phyloP scores from a whole-genome alignment of 768 basidiomycete genomes.

The Hypholoma sublateritium region DNA sequence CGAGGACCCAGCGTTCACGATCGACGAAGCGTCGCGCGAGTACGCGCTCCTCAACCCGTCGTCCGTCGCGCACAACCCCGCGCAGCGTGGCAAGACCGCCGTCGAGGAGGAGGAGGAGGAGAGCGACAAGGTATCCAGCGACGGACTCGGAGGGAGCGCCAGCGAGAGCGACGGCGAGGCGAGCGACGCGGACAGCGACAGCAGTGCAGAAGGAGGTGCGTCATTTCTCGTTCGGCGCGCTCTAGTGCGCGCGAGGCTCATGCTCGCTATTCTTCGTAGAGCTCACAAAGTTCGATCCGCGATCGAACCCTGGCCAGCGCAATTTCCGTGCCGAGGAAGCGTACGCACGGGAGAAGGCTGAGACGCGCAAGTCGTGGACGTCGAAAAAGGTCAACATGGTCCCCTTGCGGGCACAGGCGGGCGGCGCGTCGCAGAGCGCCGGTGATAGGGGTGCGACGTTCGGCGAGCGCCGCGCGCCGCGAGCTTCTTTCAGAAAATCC shows the following conservation, averaged over 20 bases:
- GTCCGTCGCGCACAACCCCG: constrained; percentile 54
- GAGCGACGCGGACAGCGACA: constrained; percentile 32
- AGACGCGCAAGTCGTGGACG: constrained; percentile 31
- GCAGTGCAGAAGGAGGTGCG: constrained; percentile 59
- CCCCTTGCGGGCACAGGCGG: constrained; percentile 52
- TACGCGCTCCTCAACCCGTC: constrained; percentile 94
- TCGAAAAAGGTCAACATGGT: constrained; percentile 56
- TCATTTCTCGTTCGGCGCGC: constrained; percentile 9
- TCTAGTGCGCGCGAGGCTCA: constrained; percentile 1
- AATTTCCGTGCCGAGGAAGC: constrained; percentile 48
- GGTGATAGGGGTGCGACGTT: constrained; percentile 60
- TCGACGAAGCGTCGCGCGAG: constrained; percentile 87
- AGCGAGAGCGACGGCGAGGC: constrained; percentile 21
- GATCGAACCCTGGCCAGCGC: constrained; percentile 46
- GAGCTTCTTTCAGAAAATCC: constrained; percentile 6
- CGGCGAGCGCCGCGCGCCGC: constrained; percentile 58
- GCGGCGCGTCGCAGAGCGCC: constrained; percentile 22
- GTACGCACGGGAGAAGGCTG: constrained; percentile 38
- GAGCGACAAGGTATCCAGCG: constrained; percentile 67
- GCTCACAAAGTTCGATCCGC: constrained; percentile 50
- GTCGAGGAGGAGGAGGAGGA: constrained; percentile 91
- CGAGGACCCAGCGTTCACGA: constrained; percentile 86
- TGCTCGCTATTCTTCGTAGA: constrained; percentile 29
- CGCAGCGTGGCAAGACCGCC: constrained; percentile 61
- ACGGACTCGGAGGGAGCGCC: constrained; percentile 43